Evolutionary conservation across 225 moss, liverwort and hornwort species (phyloP), one percentile per base, ranked within the genome.

Genomic region (Marchantia paleacea): DNA sequence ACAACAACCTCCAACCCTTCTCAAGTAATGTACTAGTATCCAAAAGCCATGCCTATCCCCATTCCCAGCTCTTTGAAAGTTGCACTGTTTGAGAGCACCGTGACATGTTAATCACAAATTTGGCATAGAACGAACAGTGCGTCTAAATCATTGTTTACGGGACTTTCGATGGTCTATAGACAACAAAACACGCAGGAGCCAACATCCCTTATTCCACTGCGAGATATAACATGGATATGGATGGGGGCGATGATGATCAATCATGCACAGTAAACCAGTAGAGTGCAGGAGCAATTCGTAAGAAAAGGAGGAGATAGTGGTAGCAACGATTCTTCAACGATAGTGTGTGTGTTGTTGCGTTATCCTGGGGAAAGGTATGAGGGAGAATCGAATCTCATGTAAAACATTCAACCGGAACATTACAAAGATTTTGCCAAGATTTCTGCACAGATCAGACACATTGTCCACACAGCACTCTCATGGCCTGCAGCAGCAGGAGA

Each of bases 401-500:
- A 63, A 63, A 63, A 63, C 63, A 63, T 63, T 63, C 63, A 63
- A 2, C 22, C 24, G 4, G 24, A 63, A 63, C 63, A 63, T 63
- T 63, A 63, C 63, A 63, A 63, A 63, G 63, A 63, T 63, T 63
- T 63, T 1, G 63, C 63, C 63, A 63, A n/a, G 63, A 63, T 10
- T 63, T 63, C 63, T 63, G 63, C 63, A 10, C 22, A 19, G 63
- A 24, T 63, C 63, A 20, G 63, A 63, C 63, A 63, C 63, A 63
- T 63, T 63, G 63, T 20, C n/a, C 63, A 19, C 63, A 63, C n/a
- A 9, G 24, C n/a, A 39, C 39, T 39, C 39, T 39, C 39, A 19
- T 24, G 22, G 63, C 63, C 63, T 63, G 63, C 63, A 63, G 63
- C 63, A 63, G 63, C 18, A 63, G 63, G 63, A 63, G 63, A 63